Evolutionary conservation across 805 yeast genomes (phyloP).

Genomic region (Blastobotrys americana): DNA sequence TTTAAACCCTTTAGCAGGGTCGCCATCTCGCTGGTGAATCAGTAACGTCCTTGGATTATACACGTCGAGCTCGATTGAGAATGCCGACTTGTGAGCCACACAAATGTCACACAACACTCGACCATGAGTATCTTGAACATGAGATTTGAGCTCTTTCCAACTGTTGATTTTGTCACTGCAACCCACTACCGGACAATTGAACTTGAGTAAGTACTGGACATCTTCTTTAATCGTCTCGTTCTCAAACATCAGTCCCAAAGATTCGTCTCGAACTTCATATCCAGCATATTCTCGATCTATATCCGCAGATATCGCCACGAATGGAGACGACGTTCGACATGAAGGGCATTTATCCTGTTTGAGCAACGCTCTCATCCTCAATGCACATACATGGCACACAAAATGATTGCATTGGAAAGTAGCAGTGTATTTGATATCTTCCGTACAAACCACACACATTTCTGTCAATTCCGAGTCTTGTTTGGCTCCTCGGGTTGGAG

Average conservation of each 20-base stretch:
- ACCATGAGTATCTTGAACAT: slow-evolving; percentile 55
- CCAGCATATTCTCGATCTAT: not conserved
- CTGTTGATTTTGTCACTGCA: slow-evolving; percentile 36
- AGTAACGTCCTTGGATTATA: slow-evolving; percentile 57
- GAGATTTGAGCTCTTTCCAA: slow-evolving; percentile 57
- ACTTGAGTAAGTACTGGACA: slow-evolving; percentile 46
- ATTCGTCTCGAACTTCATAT: slow-evolving; percentile 29
- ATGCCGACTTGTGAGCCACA: slow-evolving; percentile 65
- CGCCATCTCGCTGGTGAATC: slow-evolving; percentile 68
- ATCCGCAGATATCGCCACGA: not conserved
- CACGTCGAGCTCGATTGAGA: slow-evolving; percentile 60
- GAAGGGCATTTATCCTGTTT: slow-evolving; percentile 68
- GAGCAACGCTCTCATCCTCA: slow-evolving; percentile 77
- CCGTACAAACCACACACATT: slow-evolving; percentile 80
- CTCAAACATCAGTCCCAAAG: slow-evolving; percentile 55
- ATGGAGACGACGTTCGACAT: slow-evolving; percentile 46
- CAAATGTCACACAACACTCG: slow-evolving; percentile 69
- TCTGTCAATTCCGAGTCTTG: slow-evolving; percentile 25
- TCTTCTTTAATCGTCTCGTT: slow-evolving; percentile 40
- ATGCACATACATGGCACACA: slow-evolving; percentile 74
- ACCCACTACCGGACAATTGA: slow-evolving; percentile 45
- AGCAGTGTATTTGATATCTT: slow-evolving; percentile 54
- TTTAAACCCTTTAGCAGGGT: slow-evolving; percentile 53
- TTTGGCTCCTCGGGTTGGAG: not conserved
- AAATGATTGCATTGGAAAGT: slow-evolving; percentile 77